Conservation (phyloP, 2,329 filamentous ascomycete genomes). For the Sporothrix luriei region DNA sequence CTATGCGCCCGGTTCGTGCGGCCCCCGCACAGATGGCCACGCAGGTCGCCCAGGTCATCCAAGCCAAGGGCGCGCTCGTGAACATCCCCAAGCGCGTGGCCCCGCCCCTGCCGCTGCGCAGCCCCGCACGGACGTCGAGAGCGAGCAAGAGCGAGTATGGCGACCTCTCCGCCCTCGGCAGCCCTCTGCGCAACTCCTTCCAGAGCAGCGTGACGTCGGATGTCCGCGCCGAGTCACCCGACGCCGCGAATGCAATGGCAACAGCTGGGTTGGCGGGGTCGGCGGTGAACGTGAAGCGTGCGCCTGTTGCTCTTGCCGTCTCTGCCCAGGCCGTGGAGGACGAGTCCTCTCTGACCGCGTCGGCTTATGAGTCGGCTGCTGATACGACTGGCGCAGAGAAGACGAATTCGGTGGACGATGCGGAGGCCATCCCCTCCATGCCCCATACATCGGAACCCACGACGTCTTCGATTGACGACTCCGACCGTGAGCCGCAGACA, state of each 20-base stretch:
- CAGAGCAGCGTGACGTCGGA: constrained; percentile 34
- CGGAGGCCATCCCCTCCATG: constrained; percentile 3
- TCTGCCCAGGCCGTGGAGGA: neutral
- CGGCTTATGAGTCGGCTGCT: constrained; percentile 28
- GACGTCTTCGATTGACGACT: constrained; percentile 34
- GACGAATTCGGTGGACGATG: constrained; percentile 10
- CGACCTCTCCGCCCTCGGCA: constrained; percentile 58
- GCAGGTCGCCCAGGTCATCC: constrained; percentile 67
- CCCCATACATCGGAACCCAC: constrained; percentile 29
- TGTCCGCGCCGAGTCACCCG: neutral
- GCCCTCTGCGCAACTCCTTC: constrained; percentile 57
- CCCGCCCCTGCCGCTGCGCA: constrained; percentile 76
- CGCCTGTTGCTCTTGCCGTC: neutral
- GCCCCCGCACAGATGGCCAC: constrained; percentile 67
- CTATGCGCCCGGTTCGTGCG: constrained; percentile 60
- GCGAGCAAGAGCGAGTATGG: constrained; percentile 61
- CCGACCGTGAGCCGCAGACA: constrained; percentile 34
- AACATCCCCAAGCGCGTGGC: constrained; percentile 80
- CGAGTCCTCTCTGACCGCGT: constrained; percentile 25
- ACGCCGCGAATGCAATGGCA: neutral
- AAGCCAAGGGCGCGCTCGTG: constrained; percentile 76
- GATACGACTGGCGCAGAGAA: constrained; percentile 24
- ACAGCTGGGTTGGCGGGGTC: neutral
- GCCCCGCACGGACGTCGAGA: constrained; percentile 65
- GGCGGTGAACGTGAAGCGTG: constrained; percentile 1